A percentile compares a stretch with the other conserved stretches of the same genome.
Conservation (phyloP, 495 filamentous ascomycete genomes). For the Tuber umbilicatum region DNA sequence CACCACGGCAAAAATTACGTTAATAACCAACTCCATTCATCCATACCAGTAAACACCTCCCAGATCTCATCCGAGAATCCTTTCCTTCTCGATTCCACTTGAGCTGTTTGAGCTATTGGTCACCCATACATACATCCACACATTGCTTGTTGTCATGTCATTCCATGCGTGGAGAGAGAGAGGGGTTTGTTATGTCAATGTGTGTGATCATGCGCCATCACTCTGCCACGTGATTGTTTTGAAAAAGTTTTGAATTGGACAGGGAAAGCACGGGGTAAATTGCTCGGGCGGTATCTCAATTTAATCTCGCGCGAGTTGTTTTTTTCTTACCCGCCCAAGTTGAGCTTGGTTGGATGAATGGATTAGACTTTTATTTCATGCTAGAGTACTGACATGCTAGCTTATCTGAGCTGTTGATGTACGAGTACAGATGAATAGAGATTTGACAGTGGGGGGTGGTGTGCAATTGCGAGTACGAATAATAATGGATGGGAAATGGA, state of each 20-base stretch:
- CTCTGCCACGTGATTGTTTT: conserved; percentile 4
- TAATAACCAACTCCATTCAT: neutral
- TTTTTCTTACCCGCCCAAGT: neutral
- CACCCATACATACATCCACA: neutral
- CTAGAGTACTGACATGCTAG: too few species aligned
- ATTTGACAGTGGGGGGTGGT: neutral
- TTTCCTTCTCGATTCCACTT: neutral
- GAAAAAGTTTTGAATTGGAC: neutral
- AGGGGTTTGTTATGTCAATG: neutral
- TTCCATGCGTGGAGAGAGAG: neutral
- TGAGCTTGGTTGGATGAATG: neutral
- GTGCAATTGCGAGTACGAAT: neutral
- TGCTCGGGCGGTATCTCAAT: neutral
- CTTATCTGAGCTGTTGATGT: too few species aligned
- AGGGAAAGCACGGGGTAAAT: neutral
- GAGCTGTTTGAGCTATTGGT: conserved; percentile 3
- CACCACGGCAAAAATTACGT: neutral
- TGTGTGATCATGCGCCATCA: neutral
- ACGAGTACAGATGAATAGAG: too few species aligned
- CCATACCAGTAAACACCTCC: neutral
- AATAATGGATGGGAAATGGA: neutral
- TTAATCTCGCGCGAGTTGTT: neutral
- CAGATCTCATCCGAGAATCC: neutral
- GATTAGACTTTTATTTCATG: too few species aligned
- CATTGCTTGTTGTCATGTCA: neutral